phyloP scores from a whole-genome alignment of 2,329 filamentous ascomycete species.

The Diaporthe eres region DNA sequence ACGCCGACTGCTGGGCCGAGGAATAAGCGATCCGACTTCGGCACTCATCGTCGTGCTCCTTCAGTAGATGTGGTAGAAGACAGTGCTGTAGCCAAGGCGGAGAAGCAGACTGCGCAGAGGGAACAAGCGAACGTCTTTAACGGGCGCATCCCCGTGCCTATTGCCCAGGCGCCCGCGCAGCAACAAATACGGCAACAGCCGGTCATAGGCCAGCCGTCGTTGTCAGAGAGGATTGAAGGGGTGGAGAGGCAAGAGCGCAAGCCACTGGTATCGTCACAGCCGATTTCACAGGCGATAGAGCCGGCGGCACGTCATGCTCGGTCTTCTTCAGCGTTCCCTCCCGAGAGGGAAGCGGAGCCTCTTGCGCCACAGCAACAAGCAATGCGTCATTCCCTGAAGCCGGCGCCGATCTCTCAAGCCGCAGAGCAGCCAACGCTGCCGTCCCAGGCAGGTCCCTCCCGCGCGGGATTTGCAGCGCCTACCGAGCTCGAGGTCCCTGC shows the following conservation, averaged over 20 bases:
- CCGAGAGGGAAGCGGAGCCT: slow-evolving; percentile 39
- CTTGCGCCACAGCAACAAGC: slow-evolving; percentile 48
- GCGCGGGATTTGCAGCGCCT: slow-evolving; percentile 41
- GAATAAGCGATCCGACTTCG: slow-evolving; percentile 66
- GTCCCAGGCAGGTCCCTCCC: slow-evolving; percentile 52
- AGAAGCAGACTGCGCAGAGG: slow-evolving; percentile 52
- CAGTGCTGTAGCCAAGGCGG: slow-evolving; percentile 60
- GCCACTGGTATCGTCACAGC: slow-evolving; percentile 38
- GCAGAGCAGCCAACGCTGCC: slow-evolving; percentile 45
- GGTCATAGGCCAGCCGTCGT: slow-evolving; percentile 44
- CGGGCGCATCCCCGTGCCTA: slow-evolving; percentile 50
- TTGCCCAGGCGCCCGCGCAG: slow-evolving; percentile 51
- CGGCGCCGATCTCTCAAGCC: slow-evolving; percentile 46
- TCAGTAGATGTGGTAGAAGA: slow-evolving; percentile 65
- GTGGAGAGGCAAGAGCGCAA: slow-evolving; percentile 37
- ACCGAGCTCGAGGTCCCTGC: slow-evolving; percentile 32
- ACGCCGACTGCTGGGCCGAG: slow-evolving; percentile 66
- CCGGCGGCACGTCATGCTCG: slow-evolving; percentile 38
- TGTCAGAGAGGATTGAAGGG: slow-evolving; percentile 37
- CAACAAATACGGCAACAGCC: slow-evolving; percentile 47
- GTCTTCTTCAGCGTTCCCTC: slow-evolving; percentile 33
- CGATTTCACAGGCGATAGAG: slow-evolving; percentile 35
- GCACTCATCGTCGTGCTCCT: slow-evolving; percentile 53
- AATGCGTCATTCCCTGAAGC: slow-evolving; percentile 58
- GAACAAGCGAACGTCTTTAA: slow-evolving; percentile 44